Evolutionary conservation across 2,329 filamentous ascomycete genomes (phyloP), one percentile per base, ranked within the genome.

Genomic region (Boeremia lycopersici): DNA sequence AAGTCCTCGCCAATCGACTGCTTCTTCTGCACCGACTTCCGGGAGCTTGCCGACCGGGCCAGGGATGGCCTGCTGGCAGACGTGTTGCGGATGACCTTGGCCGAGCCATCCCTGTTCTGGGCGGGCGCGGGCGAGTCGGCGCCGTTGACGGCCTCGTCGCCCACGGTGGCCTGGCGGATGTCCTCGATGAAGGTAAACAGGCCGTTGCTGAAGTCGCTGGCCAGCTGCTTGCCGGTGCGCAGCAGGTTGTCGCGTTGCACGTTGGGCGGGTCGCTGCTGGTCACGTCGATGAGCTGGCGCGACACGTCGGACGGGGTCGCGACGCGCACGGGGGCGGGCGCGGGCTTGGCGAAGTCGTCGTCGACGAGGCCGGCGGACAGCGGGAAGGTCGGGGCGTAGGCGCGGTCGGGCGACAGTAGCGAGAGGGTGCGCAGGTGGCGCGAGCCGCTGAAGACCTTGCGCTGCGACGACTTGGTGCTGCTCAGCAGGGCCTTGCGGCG

Each of bases 121-220:
- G 57, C 70, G 61, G 51, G 69, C 65, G 53, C 64, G 53, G 77
- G 62, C 57, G 75, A 70, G 57, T 76, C 74, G 30, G 57, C 41
- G 13, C 57, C 60, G 30, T 77, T 77, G 36, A 86, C 87, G 56
- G 87, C 90, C 77, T 99, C 95, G 49, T 99, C 95, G 23, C 95
- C 95, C 6, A 99, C 92, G 0, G 95, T 96, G 12, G 93, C 96
- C 76, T 98, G 95, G 62, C 93, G 85, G 42, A 99, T 86, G 71
- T 99, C 95, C 73, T 98, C 95, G 56, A 96, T 86, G 75, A 99
- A 99, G 1, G 91, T 96, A 86, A 90, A 93, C 43, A 99, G 78
- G 2, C 95, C 93, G 46, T 95, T 86, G 72, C 88, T 91, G 74
- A 99, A 87, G 75, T 97, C 95, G 56, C 90, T 89, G 13, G 93